Conservation (phyloP, 2,329 filamentous ascomycete species). For the Pseudogymnoascus sp. region DNA sequence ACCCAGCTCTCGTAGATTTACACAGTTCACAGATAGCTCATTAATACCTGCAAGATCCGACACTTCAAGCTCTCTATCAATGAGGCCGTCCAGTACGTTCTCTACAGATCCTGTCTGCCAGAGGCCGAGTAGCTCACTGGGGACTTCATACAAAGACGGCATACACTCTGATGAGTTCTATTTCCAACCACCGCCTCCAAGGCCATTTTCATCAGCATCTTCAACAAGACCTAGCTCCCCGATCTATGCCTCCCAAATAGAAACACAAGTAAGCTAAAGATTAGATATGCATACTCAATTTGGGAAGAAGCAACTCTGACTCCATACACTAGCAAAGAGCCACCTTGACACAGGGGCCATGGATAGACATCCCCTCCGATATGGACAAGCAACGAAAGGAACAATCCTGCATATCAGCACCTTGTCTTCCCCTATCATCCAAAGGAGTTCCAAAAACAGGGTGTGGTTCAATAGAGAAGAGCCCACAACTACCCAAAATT, state of each 20-base stretch:
- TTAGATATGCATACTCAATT: background rate
- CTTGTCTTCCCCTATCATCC: background rate
- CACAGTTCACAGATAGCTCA: background rate
- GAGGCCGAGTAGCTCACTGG: background rate
- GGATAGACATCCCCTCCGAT: background rate
- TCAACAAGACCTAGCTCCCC: conserved; percentile 1
- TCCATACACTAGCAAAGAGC: background rate
- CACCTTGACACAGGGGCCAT: too few relatives aligned
- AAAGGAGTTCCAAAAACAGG: background rate
- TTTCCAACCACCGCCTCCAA: conserved; percentile 17
- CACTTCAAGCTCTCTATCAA: background rate
- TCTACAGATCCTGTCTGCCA: background rate
- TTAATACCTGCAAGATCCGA: background rate
- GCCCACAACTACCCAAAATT: background rate
- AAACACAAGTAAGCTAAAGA: conserved; percentile 17
- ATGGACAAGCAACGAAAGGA: background rate
- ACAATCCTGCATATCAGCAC: background rate
- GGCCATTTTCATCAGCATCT: background rate
- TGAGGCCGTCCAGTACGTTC: background rate
- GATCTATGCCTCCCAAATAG: conserved; percentile 18
- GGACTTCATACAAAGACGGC: background rate
- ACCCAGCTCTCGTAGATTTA: background rate
- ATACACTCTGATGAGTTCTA: background rate
- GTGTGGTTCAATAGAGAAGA: background rate
- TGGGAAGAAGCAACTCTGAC: background rate